phyloP scores from a whole-genome alignment of 495 filamentous ascomycete genomes.

The Pyrenopolyporus hunteri region DNA sequence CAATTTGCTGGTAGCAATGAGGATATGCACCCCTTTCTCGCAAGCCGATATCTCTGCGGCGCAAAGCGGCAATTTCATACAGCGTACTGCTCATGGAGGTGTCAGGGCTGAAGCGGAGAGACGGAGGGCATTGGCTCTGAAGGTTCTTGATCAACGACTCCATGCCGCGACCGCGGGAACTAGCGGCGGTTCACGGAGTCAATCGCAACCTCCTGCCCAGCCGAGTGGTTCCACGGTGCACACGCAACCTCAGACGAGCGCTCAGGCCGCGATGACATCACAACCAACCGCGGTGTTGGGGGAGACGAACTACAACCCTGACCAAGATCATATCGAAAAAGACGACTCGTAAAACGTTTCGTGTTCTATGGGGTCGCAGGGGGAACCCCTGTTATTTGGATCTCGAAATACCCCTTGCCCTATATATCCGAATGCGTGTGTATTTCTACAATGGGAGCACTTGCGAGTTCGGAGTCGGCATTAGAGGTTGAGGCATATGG shows the following conservation, averaged over 20 bases:
- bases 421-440: constrained; percentile 15
- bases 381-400: constrained; percentile 7
- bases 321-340: constrained; percentile 59
- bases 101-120: constrained; percentile 89
- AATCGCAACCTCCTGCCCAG: constrained; percentile 47
- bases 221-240: constrained; percentile 55
- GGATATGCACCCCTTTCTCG: constrained; percentile 85
- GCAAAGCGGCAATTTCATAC: constrained; percentile 53
- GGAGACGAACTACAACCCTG: constrained; percentile 72
- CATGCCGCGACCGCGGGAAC: constrained; percentile 71
- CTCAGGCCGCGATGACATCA: constrained; percentile 55
- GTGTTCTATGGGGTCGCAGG: neutral
- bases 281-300: constrained; percentile 61
- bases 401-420: constrained; percentile 3
- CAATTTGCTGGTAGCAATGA: constrained; percentile 70
- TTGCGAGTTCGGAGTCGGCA: constrained; percentile 27
- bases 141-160: constrained; percentile 88
- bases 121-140: constrained; percentile 84
- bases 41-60: constrained; percentile 82
- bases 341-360: constrained; percentile 27
- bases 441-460: constrained; percentile 28
- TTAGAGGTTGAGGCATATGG: constrained; percentile 23
- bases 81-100: constrained; percentile 70
- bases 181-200: constrained; percentile 48
- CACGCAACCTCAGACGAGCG: constrained; percentile 55